Conservation (phyloP, 495 filamentous ascomycete species). For the Aspergillus sclerotioniger region DNA sequence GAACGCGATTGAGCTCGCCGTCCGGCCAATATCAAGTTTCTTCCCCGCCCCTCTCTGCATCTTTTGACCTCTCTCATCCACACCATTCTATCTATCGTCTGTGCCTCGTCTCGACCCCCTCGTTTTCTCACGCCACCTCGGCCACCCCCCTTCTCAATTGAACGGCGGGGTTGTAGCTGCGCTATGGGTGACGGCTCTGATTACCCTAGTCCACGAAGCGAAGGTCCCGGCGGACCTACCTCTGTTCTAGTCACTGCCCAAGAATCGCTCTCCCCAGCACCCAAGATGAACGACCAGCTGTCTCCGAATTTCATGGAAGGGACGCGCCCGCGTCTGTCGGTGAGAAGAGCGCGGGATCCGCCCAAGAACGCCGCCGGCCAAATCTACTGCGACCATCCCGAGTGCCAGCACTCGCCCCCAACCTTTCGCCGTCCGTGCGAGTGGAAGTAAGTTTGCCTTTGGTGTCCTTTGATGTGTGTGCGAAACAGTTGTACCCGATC, state of each 20-base stretch:
- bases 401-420: slow-evolving; percentile 54
- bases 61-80: not conserved
- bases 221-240: slow-evolving; percentile 42
- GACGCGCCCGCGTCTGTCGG: slow-evolving; percentile 44
- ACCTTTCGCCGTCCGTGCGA: slow-evolving; percentile 82
- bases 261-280: slow-evolving; percentile 34
- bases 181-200: slow-evolving; percentile 53
- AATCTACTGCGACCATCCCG: slow-evolving; percentile 64
- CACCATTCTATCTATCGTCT: not conserved
- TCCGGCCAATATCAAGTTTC: slow-evolving; percentile 17
- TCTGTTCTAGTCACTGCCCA: slow-evolving; percentile 40
- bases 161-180: slow-evolving; percentile 35
- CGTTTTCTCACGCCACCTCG: slow-evolving; percentile 3
- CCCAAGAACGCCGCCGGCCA: slow-evolving; percentile 65
- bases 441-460: slow-evolving; percentile 70
- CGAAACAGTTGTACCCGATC: not conserved
- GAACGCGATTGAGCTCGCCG: slow-evolving; percentile 9
- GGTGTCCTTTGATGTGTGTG: too few relatives aligned
- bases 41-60: slow-evolving; percentile 3
- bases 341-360: slow-evolving; percentile 53
- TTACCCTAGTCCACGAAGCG: slow-evolving; percentile 53
- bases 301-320: slow-evolving; percentile 41
- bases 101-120: slow-evolving; percentile 2
- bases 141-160: slow-evolving; percentile 26
- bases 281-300: slow-evolving; percentile 44